phyloP scores from a whole-genome alignment of 2,329 filamentous ascomycete genomes.

The Ophiosphaerella korrae region DNA sequence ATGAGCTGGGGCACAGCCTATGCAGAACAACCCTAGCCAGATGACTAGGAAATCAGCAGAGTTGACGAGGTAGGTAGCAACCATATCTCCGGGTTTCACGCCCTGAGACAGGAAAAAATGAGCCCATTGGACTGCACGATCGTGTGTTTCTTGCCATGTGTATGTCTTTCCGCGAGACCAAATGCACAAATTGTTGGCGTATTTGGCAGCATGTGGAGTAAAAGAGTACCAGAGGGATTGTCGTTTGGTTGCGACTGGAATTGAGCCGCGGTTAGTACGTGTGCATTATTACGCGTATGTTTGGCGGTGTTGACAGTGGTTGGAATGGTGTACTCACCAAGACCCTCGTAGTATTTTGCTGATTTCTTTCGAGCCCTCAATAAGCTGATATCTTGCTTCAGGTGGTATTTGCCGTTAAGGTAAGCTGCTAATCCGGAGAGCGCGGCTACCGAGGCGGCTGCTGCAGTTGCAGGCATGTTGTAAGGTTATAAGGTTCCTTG shows the following conservation, averaged over 20 bases:
- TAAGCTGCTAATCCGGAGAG: slow-evolving; percentile 58
- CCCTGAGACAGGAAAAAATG: slow-evolving; percentile 52
- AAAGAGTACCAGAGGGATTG: slow-evolving; percentile 40
- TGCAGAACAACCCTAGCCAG: slow-evolving; percentile 68
- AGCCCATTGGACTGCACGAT: slow-evolving; percentile 36
- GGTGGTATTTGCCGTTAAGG: slow-evolving; percentile 70
- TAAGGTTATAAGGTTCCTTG: neutral
- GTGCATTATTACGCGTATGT: neutral
- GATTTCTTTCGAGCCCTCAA: slow-evolving; percentile 52
- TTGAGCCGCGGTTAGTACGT: neutral
- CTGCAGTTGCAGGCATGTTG: neutral
- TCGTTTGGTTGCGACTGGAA: slow-evolving; percentile 48
- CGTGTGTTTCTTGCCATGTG: slow-evolving; percentile 39
- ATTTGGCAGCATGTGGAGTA: slow-evolving; percentile 31
- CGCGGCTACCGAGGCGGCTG: slow-evolving; percentile 16
- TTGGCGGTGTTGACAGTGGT: neutral
- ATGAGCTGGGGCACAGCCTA: slow-evolving; percentile 70
- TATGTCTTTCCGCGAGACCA: slow-evolving; percentile 66
- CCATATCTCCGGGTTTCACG: slow-evolving; percentile 65
- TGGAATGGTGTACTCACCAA: slow-evolving; percentile 27
- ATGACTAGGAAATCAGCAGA: slow-evolving; percentile 68
- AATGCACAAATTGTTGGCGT: slow-evolving; percentile 59
- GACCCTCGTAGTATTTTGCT: slow-evolving; percentile 26
- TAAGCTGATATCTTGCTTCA: slow-evolving; percentile 63
- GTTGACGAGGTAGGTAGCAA: slow-evolving; percentile 70